Conservation (phyloP, 1,284 basidiomycete genomes). For the Kwoniella shivajii region DNA sequence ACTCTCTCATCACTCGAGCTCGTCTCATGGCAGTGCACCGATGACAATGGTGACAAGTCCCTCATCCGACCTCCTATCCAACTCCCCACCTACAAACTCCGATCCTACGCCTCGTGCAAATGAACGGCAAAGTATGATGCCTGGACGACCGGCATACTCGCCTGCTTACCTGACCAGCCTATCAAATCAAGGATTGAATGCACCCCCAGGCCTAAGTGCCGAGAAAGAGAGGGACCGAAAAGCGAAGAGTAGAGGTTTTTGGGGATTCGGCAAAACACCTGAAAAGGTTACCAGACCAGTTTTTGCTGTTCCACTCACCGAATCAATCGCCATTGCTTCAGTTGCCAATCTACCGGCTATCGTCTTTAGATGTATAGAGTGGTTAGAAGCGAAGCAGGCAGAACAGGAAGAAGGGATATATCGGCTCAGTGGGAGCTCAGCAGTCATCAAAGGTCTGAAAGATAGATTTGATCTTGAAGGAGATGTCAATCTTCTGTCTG, state of each 20-base stretch:
- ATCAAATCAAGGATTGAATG: constrained; percentile 38
- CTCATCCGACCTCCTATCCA: constrained; percentile 12
- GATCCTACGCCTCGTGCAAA: constrained; percentile 32
- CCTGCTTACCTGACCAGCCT: constrained; percentile 49
- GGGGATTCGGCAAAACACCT: constrained; percentile 64
- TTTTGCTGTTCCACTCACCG: constrained; percentile 84
- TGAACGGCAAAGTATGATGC: constrained; percentile 50
- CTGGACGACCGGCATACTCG: constrained; percentile 34
- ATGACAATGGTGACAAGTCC: constrained; percentile 22
- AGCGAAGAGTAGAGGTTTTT: constrained; percentile 84
- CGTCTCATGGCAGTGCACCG: constrained; percentile 9
- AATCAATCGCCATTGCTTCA: constrained; percentile 83
- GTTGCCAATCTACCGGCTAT: constrained; percentile 91
- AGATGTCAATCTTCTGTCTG: constrained; percentile 80
- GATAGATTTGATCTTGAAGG: constrained; percentile 95
- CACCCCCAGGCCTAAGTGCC: constrained; percentile 27
- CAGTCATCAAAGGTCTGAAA: constrained; percentile 89
- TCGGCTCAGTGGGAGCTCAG: constrained; percentile 85
- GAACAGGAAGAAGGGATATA: constrained; percentile 98
- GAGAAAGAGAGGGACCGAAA: constrained; percentile 74
- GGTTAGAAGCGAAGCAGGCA: constrained; percentile 84
- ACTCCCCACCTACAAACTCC: constrained; percentile 5
- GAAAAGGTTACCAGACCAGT: constrained; percentile 68
- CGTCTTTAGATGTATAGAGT: constrained; percentile 90
- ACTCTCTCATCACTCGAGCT: constrained; percentile 7